Conservation (phyloP, 352 stramenopile genomes). For the Phytophthora foliorum region DNA sequence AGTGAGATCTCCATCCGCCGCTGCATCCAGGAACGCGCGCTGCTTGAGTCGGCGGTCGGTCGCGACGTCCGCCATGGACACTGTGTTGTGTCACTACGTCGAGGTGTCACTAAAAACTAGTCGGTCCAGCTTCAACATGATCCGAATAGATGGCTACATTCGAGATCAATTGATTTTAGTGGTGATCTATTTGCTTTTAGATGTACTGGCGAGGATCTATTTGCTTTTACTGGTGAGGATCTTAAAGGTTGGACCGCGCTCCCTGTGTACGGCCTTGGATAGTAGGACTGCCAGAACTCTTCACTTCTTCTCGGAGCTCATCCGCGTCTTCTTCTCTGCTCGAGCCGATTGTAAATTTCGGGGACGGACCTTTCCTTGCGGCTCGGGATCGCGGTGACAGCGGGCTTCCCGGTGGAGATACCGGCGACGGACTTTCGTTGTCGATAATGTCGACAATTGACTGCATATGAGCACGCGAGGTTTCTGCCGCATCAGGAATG, state of each 20-base stretch:
- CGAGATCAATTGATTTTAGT: background rate
- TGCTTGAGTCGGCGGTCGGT: constrained; percentile 6
- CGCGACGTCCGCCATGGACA: background rate
- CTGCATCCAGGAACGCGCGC: constrained; percentile 63
- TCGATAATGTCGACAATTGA: constrained; percentile 35
- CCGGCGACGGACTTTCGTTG: constrained; percentile 12
- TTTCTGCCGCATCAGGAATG: constrained; percentile 45
- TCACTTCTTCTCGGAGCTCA: constrained; percentile 28
- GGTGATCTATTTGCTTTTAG: too few relatives aligned
- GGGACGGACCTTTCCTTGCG: constrained; percentile 34
- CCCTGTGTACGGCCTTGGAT: constrained; percentile 4
- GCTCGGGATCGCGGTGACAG: constrained; percentile 44
- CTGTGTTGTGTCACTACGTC: constrained; percentile 1
- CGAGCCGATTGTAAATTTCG: constrained; percentile 61
- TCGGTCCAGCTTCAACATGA: constrained; percentile 15
- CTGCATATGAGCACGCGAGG: constrained; percentile 35
- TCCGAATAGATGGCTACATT: constrained; percentile 4
- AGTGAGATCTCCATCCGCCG: constrained; percentile 46
- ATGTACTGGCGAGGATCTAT: too few relatives aligned
- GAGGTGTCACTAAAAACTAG: background rate
- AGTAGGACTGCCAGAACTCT: constrained; percentile 12
- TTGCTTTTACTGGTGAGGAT: background rate
- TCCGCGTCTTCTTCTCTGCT: constrained; percentile 50
- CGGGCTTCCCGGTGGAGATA: constrained; percentile 25
- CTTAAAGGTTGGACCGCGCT: constrained; percentile 20